Evolutionary conservation across 805 yeast species (phyloP).

Genomic region (Barnettozyma siamensis): DNA sequence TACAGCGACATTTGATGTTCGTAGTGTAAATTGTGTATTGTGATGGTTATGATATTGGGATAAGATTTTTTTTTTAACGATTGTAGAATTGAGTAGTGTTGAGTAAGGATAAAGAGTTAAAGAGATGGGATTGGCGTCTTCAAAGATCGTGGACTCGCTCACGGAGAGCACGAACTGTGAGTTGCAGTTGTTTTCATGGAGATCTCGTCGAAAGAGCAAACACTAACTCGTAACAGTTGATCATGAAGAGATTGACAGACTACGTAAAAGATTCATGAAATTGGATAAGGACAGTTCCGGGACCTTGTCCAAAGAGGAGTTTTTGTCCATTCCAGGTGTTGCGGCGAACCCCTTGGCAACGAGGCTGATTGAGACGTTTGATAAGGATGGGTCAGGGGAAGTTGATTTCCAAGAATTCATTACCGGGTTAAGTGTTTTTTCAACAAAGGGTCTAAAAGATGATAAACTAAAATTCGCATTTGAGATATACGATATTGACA

Average conservation of each 20-base stretch:
- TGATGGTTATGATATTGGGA: not conserved
- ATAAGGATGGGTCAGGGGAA: constrained; percentile 85
- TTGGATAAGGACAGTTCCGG: constrained; percentile 91
- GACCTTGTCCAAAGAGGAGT: constrained; percentile 84
- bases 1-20: not conserved
- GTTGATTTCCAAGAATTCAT: constrained; percentile 96
- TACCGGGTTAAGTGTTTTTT: constrained; percentile 77
- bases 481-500: constrained; percentile 90
- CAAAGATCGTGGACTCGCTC: constrained; percentile 58
- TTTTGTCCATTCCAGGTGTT: constrained; percentile 88
- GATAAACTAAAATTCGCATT: constrained; percentile 88
- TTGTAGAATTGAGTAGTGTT: no score
- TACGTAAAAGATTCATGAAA: constrained; percentile 91
- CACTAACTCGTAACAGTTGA: constrained; percentile 44
- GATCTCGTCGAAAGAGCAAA: no score
- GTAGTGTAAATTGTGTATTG: not conserved
- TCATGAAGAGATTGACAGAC: constrained; percentile 83
- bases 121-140: constrained; percentile 56
- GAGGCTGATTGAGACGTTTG: constrained; percentile 90
- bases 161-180: constrained; percentile 75
- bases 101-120: no score
- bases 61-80: no score
- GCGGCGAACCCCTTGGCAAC: constrained; percentile 84
- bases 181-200: no score
- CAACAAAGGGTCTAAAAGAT: constrained; percentile 71